These are phyloP conservation scores for Capniomyces stellatus DNA, from an alignment of 371 early-diverging fungal genomes.

Conservation along the genomic window DNA sequence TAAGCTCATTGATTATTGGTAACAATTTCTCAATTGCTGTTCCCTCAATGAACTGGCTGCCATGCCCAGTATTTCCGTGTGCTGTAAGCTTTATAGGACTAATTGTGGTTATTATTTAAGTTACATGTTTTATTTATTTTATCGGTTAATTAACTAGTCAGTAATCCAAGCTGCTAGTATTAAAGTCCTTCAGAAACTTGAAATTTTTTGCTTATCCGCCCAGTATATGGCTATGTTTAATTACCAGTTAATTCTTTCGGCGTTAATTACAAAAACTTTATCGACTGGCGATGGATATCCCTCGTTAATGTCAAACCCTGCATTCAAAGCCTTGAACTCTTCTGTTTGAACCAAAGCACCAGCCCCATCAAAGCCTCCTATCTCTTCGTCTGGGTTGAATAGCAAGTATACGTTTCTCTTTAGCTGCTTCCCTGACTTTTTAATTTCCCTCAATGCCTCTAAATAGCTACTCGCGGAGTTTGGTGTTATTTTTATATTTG, in stretches of 20 bases:
- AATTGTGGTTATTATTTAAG: background rate
- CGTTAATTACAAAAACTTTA: constrained; percentile 45
- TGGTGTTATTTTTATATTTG: no score
- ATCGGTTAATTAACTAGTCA: background rate
- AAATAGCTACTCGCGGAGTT: no score
- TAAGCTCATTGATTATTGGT: constrained; percentile 32
- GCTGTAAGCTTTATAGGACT: constrained; percentile 15
- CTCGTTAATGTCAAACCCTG: constrained; percentile 61
- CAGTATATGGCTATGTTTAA: constrained; percentile 8
- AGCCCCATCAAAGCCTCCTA: constrained; percentile 62
- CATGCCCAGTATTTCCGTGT: constrained; percentile 51
- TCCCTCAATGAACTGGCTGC: constrained; percentile 48
- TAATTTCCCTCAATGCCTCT: constrained; percentile 47
- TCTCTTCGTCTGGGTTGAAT: constrained; percentile 69
- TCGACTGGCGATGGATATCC: constrained; percentile 43
- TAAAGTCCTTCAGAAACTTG: background rate
- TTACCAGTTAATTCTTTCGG: constrained; percentile 65
- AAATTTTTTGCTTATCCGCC: background rate
- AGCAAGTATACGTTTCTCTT: constrained; percentile 44
- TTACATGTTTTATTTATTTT: background rate
- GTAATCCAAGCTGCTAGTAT: background rate
- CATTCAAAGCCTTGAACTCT: constrained; percentile 41
- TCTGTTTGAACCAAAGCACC: constrained; percentile 31
- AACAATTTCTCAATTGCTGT: constrained; percentile 44
- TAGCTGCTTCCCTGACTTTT: constrained; percentile 27